Percentiles rank a stretch among this genome's conserved stretches.
phyloP scores from a whole-genome alignment of 495 filamentous ascomycete species.

The Penicillium goetzii region DNA sequence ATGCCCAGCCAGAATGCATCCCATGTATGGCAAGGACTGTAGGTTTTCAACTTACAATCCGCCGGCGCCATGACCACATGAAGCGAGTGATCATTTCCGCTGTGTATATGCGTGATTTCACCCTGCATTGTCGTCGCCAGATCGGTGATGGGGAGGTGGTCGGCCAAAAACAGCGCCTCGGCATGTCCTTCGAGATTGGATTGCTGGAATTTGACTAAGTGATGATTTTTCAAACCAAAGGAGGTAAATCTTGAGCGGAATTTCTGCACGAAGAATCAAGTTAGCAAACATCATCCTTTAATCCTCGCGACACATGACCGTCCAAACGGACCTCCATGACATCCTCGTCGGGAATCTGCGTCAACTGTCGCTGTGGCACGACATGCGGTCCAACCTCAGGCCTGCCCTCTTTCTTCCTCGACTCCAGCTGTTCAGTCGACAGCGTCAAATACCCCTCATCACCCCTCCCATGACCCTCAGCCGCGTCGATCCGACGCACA shows the following conservation, averaged over 20 bases:
- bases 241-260: slow-evolving; percentile 27
- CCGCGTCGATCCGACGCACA: slow-evolving; percentile 28
- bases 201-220: slow-evolving; percentile 34
- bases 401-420: slow-evolving; percentile 17
- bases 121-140: slow-evolving; percentile 42
- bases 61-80: slow-evolving; percentile 78
- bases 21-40: neutral
- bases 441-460: slow-evolving; percentile 30
- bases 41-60: slow-evolving; percentile 51
- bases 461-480: slow-evolving; percentile 33
- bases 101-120: slow-evolving; percentile 82
- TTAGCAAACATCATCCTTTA: neutral
- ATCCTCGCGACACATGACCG: neutral
- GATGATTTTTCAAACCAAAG: slow-evolving; percentile 35
- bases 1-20: neutral
- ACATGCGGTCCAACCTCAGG: slow-evolving; percentile 40
- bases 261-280: slow-evolving; percentile 25
- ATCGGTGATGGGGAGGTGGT: slow-evolving; percentile 26
- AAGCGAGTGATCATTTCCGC: slow-evolving; percentile 65
- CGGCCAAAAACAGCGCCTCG: slow-evolving; percentile 35
- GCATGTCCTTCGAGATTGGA: slow-evolving; percentile 38
- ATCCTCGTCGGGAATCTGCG: slow-evolving; percentile 31
- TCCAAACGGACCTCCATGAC: slow-evolving; percentile 35
- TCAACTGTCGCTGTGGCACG: slow-evolving; percentile 42
- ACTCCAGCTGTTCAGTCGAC: slow-evolving; percentile 21